Conservation (phyloP, 306 rosid genomes). For the Acacia confusa region DNA sequence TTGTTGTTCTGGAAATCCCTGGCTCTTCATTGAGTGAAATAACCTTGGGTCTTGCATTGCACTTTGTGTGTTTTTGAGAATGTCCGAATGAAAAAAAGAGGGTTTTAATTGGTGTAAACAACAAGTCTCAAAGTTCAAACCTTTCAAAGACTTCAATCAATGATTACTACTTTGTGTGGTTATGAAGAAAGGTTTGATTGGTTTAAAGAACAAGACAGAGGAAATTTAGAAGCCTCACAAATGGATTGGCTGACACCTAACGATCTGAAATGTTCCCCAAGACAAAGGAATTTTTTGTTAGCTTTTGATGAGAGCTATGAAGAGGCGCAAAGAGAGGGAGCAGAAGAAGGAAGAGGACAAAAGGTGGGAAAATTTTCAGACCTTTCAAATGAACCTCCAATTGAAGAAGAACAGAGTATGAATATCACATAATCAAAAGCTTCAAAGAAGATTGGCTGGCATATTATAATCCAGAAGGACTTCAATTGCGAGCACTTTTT, state of each 20-base stretch:
- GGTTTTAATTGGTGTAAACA: not conserved
- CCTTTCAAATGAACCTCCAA: conserved; percentile 7
- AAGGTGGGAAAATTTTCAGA: conserved; percentile 33
- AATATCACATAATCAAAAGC: conserved; percentile 17
- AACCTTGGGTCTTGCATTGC: conserved; percentile 68
- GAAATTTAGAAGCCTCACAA: conserved; percentile 31
- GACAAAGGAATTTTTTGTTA: not conserved
- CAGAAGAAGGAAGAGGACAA: conserved; percentile 35
- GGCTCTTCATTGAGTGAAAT: conserved; percentile 44
- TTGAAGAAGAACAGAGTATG: conserved; percentile 9
- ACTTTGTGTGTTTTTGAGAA: not conserved
- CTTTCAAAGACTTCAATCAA: not conserved
- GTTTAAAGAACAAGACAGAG: not conserved
- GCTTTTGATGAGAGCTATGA: conserved; percentile 30
- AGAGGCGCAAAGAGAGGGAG: conserved; percentile 3
- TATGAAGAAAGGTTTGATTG: not conserved
- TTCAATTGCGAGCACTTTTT: not conserved
- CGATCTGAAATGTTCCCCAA: not conserved
- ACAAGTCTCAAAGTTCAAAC: not conserved
- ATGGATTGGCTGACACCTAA: not conserved
- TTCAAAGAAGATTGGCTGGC: not conserved
- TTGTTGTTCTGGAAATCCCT: conserved; percentile 82
- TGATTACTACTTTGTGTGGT: not conserved
- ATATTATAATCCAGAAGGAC: conserved; percentile 1
- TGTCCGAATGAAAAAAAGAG: not conserved